Conservation (phyloP, 2,329 filamentous ascomycete genomes). For the Scedosporium minutisporum region DNA sequence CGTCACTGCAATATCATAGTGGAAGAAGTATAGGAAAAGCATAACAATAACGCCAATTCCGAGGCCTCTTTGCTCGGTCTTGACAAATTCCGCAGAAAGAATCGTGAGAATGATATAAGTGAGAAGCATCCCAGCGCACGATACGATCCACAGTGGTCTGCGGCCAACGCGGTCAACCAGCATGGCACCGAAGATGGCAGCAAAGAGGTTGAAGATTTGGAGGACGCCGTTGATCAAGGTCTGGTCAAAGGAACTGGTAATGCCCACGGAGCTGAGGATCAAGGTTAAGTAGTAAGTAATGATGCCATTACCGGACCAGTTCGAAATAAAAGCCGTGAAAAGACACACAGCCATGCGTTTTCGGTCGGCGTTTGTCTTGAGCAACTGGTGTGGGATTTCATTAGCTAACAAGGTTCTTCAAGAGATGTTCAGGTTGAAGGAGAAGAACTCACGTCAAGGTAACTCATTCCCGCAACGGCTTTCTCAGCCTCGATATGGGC, state of each 20-base stretch:
- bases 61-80: slow-evolving; percentile 13
- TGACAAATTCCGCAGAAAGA: slow-evolving; percentile 18
- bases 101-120: slow-evolving; percentile 23
- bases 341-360: slow-evolving; percentile 12
- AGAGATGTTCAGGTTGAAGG: slow-evolving; percentile 23
- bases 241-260: slow-evolving; percentile 27
- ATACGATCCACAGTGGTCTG: slow-evolving; percentile 26
- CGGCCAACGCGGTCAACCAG: slow-evolving; percentile 30
- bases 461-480: neutral
- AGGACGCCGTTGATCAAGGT: slow-evolving; percentile 12
- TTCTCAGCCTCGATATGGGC: slow-evolving; percentile 21
- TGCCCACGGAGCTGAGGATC: slow-evolving; percentile 29
- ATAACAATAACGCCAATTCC: slow-evolving; percentile 23
- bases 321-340: slow-evolving; percentile 19
- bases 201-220: slow-evolving; percentile 27
- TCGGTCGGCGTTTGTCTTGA: slow-evolving; percentile 25
- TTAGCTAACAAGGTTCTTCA: slow-evolving; percentile 21
- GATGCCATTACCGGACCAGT: slow-evolving; percentile 20
- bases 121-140: slow-evolving; percentile 26
- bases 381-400: slow-evolving; percentile 15
- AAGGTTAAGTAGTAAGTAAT: slow-evolving; percentile 29
- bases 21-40: slow-evolving; percentile 27
- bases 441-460: slow-evolving; percentile 20
- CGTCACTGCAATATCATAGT: neutral
- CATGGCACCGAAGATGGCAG: slow-evolving; percentile 25